phyloP scores from a whole-genome alignment of 129 eudicot species.

The Flaveria linearis region DNA sequence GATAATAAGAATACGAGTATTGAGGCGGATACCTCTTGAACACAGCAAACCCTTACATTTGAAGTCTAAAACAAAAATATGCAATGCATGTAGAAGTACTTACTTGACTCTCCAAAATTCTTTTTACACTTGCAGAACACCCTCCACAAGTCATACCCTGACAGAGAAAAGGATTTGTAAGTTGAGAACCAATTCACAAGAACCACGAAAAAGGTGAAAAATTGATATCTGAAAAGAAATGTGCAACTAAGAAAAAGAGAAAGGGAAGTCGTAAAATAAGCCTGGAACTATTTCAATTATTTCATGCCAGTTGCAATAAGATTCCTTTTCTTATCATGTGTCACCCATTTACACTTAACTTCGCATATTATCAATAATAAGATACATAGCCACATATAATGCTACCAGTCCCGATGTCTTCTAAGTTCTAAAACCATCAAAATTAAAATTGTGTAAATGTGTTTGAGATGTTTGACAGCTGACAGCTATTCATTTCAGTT shows the following conservation, averaged over 20 bases:
- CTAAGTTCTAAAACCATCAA: not conserved
- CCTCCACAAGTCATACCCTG: slow-evolving; percentile 99
- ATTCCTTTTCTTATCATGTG: not conserved
- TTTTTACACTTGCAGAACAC: slow-evolving; percentile 93
- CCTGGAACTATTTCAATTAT: not conserved
- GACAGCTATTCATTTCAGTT: not conserved
- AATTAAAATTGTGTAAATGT: slow-evolving; percentile 5
- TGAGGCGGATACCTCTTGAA: not conserved
- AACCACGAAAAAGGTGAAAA: not conserved
- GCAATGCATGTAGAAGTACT: slow-evolving; percentile 31
- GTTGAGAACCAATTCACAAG: not conserved
- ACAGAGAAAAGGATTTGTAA: slow-evolving; percentile 16
- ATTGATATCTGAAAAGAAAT: not conserved
- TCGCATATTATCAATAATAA: not conserved
- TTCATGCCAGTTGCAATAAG: not conserved
- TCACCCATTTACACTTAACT: not conserved
- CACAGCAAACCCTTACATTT: not conserved
- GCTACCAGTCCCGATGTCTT: not conserved
- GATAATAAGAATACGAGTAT: not conserved
- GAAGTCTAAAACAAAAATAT: not conserved
- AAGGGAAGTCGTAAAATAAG: slow-evolving; percentile 7
- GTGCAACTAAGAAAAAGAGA: not conserved
- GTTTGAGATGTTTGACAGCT: slow-evolving; percentile 2
- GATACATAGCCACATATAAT: not conserved
- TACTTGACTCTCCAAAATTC: slow-evolving; percentile 88